Conservation (phyloP, 352 stramenopile genomes). For the Pythium volutum region DNA sequence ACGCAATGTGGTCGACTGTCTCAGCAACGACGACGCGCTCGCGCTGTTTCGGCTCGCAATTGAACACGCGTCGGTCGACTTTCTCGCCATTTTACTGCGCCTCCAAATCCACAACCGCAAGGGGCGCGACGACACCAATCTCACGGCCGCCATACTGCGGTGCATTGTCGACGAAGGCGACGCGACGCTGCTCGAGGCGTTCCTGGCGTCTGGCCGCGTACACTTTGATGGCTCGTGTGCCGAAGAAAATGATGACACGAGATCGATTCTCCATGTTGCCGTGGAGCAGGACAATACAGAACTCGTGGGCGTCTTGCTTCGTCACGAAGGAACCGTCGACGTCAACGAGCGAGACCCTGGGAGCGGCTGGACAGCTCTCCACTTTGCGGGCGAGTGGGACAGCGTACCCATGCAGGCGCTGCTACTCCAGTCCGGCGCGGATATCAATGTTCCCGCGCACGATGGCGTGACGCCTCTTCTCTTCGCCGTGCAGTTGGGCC, state of each 20-base stretch:
- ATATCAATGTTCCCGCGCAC: constrained; percentile 17
- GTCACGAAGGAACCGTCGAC: background rate
- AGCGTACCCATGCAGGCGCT: constrained; percentile 22
- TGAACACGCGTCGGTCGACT: constrained; percentile 5
- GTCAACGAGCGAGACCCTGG: constrained; percentile 5
- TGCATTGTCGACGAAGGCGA: constrained; percentile 15
- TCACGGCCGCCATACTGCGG: background rate
- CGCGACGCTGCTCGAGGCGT: background rate
- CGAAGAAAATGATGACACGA: background rate
- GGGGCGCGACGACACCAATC: background rate
- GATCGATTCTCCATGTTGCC: constrained; percentile 11
- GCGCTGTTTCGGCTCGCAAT: constrained; percentile 13
- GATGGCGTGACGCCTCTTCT: constrained; percentile 31
- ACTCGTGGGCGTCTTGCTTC: constrained; percentile 6
- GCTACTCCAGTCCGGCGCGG: constrained; percentile 25
- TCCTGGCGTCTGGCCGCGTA: background rate
- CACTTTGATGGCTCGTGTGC: background rate
- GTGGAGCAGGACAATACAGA: constrained; percentile 20
- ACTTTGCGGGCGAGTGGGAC: constrained; percentile 32
- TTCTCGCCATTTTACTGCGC: background rate
- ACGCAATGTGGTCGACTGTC: constrained; percentile 1
- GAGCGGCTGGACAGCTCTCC: constrained; percentile 23
- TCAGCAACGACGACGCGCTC: background rate
- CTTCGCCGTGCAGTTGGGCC: constrained; percentile 26
- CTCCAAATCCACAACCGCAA: background rate